Evolutionary conservation across 768 basidiomycete genomes (phyloP), one percentile per base, ranked within the genome.

Genomic region (Lanmaoa pseudosensibilis): DNA sequence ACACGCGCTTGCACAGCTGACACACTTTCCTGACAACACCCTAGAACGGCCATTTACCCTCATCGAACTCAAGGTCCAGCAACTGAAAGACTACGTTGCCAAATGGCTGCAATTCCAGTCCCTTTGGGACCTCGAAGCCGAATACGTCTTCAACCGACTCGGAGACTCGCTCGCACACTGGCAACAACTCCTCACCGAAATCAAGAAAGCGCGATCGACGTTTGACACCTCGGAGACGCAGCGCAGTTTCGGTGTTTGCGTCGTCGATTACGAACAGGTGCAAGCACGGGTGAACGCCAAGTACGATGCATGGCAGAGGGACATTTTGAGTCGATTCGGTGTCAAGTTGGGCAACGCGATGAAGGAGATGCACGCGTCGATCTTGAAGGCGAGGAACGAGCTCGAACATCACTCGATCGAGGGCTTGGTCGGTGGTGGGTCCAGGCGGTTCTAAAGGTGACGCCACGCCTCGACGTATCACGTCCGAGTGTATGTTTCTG

Each of bases 61-160:
- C 25, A 88, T 99, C 65, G 94, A 98, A 73, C 77, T 73, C 63
- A 97, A 97, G 73, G 86, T 94, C 16, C 87, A 89, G 55, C 85
- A 92, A 58, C 81, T 99, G 52, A 87, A 82, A 63, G 87, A 88
- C 45, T 99, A 99, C 73, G 94, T 98, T 48, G 91, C 81, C 56
- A 97, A 97, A 76, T 99, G 97, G 97, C 83, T 98, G 0, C 95
- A 96, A 67, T 98, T 99, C 83, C 97, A 98, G 73, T 96, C 96
- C 0, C 80, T 98, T 0, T 98, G 96, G 97, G 97, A 99, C 70
- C 85, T 98, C 40, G 94, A 98, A 73, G 84, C 95, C 30, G 96
- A 98, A 80, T 90, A 91, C 68, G 95, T 99, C 36, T 98, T 97
- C 80, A 87, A 87, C 65, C 89, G 92, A 0, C 87, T 99, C 8